Base-by-base conservation (phyloP, 805 yeast species). In the Saccharomycopsis sp. region DNA sequence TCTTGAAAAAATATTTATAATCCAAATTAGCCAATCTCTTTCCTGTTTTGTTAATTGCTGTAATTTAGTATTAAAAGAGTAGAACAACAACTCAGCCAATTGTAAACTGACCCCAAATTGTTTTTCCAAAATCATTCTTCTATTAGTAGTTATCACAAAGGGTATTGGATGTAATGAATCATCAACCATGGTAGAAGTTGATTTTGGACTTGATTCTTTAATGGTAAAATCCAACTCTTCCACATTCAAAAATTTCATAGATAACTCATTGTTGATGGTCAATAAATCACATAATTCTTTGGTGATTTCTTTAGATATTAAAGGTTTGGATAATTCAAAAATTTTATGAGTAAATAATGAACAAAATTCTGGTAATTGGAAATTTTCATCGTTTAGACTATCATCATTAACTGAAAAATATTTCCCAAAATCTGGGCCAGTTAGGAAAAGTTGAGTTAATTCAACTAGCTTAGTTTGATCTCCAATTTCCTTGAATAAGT, bases 1-100 rank as follows among this genome's bases (percentile, higher is more conserved):
- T n/a, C 34, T 38, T 8, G 29, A 19, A 21, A 42, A 31, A 3
- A 42, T 38, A 28, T 42, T 42, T 5, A 42, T 20, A 21, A 31
- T 27, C 12, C 17, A 42, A 3, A 39, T 26, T 13, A 42, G 21
- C 15, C 20, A 9, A 13, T 39, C 34, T 10, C 25, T 25, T 25
- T 18, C 29, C 12, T 33, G 27, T 21, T 13, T 17, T 18, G 35
- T 20, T 8, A 42, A 25, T 19, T 26, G 23, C 20, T 39, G 35
- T 4, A 42, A 31, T n/a, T 35, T 34, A n/a, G 27, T n/a, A 31
- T 39, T 38, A 28, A 38, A 35, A 9, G 34, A 21, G 14, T 39
- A 39, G 9, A 42, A 34, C 15, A 36, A 23, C 17, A 39, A 26
- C 27, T 42, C 46, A 12, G 36, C 17, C 4, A 30, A 19, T 21